phyloP scores from a whole-genome alignment of 1,284 basidiomycete genomes.

The Vanrija sp. region DNA sequence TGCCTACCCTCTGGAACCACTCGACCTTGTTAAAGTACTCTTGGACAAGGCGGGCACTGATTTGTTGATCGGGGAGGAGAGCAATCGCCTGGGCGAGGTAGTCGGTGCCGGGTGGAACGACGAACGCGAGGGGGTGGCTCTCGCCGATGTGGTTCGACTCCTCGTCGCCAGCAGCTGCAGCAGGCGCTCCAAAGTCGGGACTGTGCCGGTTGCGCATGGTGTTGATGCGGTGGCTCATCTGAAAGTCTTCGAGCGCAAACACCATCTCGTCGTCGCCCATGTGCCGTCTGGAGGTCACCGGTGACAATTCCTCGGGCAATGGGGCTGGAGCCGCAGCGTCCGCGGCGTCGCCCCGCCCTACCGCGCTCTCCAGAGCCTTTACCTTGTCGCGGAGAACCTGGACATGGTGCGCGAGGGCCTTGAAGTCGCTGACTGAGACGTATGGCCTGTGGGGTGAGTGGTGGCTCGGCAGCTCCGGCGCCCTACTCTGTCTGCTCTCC shows the following conservation, averaged over 20 bases:
- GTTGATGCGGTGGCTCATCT: slow-evolving; percentile 18
- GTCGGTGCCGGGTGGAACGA: slow-evolving; percentile 10
- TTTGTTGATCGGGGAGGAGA: slow-evolving; percentile 10
- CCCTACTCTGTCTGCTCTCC: neutral
- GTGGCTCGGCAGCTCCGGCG: neutral
- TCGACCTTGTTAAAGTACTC: slow-evolving; percentile 20
- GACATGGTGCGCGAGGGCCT: slow-evolving; percentile 4
- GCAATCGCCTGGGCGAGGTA: slow-evolving; percentile 16
- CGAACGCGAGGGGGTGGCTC: slow-evolving; percentile 15
- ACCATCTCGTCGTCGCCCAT: slow-evolving; percentile 21
- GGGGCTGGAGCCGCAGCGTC: neutral
- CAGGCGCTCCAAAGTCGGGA: neutral
- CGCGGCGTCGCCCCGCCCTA: neutral
- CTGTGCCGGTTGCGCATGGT: slow-evolving; percentile 14
- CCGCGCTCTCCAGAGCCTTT: slow-evolving; percentile 1
- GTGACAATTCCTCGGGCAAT: neutral
- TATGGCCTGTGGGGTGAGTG: neutral
- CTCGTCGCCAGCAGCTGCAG: neutral
- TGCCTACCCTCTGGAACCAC: slow-evolving; percentile 19
- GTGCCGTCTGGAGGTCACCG: slow-evolving; percentile 10
- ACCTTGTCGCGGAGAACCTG: slow-evolving; percentile 5
- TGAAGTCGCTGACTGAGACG: slow-evolving; percentile 10
- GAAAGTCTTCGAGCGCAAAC: slow-evolving; percentile 21
- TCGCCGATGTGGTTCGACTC: neutral
- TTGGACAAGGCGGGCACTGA: slow-evolving; percentile 12